Percentiles rank a stretch among this genome's conserved stretches.
Conservation (phyloP, 768 basidiomycete genomes). For the Mycena leptocephala region DNA sequence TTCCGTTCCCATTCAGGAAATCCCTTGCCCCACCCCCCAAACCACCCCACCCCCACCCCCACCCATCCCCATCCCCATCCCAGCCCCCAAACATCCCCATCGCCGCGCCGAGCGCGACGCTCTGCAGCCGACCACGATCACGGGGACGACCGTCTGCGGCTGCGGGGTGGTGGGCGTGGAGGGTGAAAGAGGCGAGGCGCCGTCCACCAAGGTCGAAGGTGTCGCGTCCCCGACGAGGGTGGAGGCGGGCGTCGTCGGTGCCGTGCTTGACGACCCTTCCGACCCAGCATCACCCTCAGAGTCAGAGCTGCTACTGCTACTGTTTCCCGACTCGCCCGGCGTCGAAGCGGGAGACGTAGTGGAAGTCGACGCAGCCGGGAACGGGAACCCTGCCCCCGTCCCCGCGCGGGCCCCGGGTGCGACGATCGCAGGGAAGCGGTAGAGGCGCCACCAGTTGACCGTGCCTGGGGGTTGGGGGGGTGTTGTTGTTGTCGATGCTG, state of each 20-base stretch:
- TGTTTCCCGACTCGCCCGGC: too few relatives aligned
- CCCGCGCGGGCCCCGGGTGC: neutral
- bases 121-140: constrained; percentile 90
- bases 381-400: neutral
- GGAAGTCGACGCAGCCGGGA: constrained; percentile 6
- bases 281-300: too few relatives aligned
- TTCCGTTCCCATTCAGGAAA: too few relatives aligned
- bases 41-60: too few relatives aligned
- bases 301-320: too few relatives aligned
- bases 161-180: neutral
- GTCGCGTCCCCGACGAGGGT: too few relatives aligned
- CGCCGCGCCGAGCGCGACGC: constrained; percentile 53
- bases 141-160: constrained; percentile 76
- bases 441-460: constrained; percentile 89
- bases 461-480: constrained; percentile 40
- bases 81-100: constrained; percentile 37
- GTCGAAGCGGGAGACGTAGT: too few relatives aligned
- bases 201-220: too few relatives aligned
- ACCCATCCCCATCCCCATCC: neutral
- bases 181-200: neutral
- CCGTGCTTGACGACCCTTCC: too few relatives aligned
- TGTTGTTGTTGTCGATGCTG: neutral
- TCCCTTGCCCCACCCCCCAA: too few relatives aligned
- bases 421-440: constrained; percentile 82
- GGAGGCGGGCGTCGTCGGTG: too few relatives aligned